Conservation (phyloP, 73 alveolate genomes). For the Stentor roeselii region DNA sequence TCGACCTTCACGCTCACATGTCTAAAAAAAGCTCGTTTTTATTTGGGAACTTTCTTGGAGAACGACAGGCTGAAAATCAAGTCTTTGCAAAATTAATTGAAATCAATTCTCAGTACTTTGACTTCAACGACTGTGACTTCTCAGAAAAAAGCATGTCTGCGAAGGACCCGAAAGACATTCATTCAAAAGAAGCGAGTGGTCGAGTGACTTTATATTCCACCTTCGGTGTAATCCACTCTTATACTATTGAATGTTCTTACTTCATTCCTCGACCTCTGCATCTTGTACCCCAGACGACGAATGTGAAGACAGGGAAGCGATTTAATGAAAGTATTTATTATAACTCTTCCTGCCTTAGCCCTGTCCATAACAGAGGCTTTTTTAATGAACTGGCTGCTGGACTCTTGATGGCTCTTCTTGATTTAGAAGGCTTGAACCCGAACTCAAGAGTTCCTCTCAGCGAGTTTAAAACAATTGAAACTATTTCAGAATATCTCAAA, state of each 20-base stretch:
- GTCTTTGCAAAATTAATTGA: constrained; percentile 60
- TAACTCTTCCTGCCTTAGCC: background rate
- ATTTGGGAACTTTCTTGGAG: constrained; percentile 52
- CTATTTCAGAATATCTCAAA: background rate
- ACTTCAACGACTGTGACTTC: constrained; percentile 53
- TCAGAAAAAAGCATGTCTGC: constrained; percentile 56
- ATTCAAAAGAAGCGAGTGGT: constrained; percentile 62
- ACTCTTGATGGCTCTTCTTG: constrained; percentile 4
- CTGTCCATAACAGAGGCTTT: constrained; percentile 7
- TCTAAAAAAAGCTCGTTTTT: constrained; percentile 55
- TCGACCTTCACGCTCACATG: constrained; percentile 71
- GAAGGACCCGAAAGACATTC: constrained; percentile 45
- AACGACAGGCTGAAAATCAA: constrained; percentile 62
- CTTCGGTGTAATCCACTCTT: constrained; percentile 56
- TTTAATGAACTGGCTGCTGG: constrained; percentile 31
- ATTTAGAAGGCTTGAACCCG: constrained; percentile 17
- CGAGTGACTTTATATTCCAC: constrained; percentile 63
- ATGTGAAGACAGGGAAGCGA: constrained; percentile 3
- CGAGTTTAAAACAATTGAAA: constrained; percentile 24
- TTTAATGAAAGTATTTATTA: background rate
- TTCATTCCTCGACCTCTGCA: constrained; percentile 25
- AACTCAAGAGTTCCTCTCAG: constrained; percentile 26
- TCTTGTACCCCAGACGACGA: background rate
- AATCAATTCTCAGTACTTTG: constrained; percentile 50
- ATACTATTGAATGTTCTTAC: constrained; percentile 69